Evolutionary conservation across 2,329 filamentous ascomycete species (phyloP), one percentile per base, ranked within the genome.

Genomic region (Thielaviopsis ethacetica): DNA sequence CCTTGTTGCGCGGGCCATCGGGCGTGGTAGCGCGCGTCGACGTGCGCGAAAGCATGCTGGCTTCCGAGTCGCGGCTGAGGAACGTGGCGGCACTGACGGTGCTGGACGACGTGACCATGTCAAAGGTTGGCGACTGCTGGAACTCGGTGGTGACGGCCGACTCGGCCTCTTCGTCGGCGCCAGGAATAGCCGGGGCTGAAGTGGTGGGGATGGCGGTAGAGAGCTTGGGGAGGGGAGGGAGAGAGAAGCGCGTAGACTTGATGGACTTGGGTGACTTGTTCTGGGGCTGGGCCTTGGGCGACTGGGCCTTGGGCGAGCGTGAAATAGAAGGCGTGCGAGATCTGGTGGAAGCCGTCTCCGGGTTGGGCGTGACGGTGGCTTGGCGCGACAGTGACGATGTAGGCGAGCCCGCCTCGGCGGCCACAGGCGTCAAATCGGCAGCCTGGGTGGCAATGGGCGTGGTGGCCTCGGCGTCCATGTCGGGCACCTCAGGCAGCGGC

Each of bases 11-110:
- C 30, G 80, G 77, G 66, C 77, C 70, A 64, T 95, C 90, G 1
- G 90, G 90, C 0, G 90, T 95, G 0, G 90, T 95, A 17, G 90
- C 91, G 59, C 91, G 77, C 1, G 91, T 96, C 1, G 91, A 95
- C 0, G 83, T 84, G 67, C 86, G 84, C 1, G 91, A 96, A 1
- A 89, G 69, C 30, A 88, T 76, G 69, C 88, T 95, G 54, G 81
- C 80, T 66, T 91, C 88, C 0, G 90, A 95, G 65, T 89, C 86
- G 34, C 86, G 83, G 73, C 85, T 90, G 56, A 85, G 75, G 65
- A 86, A 91, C 3, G 88, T 91, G 68, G 84, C 88, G 65, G 80
- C 85, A 62, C 87, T 91, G 58, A 85, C 88, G 21, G 83, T 82
- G 67, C 85, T 91, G 2, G 85, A 89, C 7, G 84, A 81, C 47